Evolutionary conservation across 371 early-diverging fungal species (phyloP), one percentile per base, ranked within the genome.

Genomic region (Syncephalastrum monosporum): DNA sequence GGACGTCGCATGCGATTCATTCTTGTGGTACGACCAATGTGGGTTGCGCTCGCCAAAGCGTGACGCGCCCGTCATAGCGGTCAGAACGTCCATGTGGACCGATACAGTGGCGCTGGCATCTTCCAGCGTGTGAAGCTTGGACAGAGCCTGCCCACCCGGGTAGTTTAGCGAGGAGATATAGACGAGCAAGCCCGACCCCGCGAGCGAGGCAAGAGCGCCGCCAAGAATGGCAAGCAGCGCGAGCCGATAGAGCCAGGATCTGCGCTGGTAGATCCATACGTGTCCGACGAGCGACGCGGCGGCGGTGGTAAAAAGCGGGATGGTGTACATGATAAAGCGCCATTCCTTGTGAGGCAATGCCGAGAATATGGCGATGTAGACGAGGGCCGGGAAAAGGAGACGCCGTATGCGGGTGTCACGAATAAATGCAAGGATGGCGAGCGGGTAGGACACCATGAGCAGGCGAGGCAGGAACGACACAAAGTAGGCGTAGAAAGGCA

Each of bases 271-370:
- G 1, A 76, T 66, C 47, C 67, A 77, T 60, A 77, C 45, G 41
- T 60, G 56, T 12, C 59, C 67, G 1, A 84, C 48, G 3, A 76
- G 71, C 12, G 77, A 56, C 0, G 91, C 92, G 3, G 93, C 93
- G 44, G 84, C 83, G 4, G 87, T 56, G 56, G 96, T 96, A 51
- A 92, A 70, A 10, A 94, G 60, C 0, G 98, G 98, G 5, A 98
- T 74, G 4, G 87, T 82, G 25, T 95, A 93, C 5, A 97, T 64
- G 5, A 98, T 82, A 66, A 99, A 99, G 14, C 99, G 81, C 95
- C 95, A 95, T 67, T 99, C 99, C 72, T 99, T 99, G 72, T 99
- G 99, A 4, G 86, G 86, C 19, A 95, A 72, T 21, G 78, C 68
- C 12, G 94, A 93, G 59, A 94, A 92, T 1, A 85, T 16, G 12